A percentile compares a stretch with the other conserved stretches of the same genome.
These are phyloP conservation scores for Synchytrium microbalum DNA, from an alignment of 371 early-diverging fungal genomes.

Conservation along the genomic window DNA sequence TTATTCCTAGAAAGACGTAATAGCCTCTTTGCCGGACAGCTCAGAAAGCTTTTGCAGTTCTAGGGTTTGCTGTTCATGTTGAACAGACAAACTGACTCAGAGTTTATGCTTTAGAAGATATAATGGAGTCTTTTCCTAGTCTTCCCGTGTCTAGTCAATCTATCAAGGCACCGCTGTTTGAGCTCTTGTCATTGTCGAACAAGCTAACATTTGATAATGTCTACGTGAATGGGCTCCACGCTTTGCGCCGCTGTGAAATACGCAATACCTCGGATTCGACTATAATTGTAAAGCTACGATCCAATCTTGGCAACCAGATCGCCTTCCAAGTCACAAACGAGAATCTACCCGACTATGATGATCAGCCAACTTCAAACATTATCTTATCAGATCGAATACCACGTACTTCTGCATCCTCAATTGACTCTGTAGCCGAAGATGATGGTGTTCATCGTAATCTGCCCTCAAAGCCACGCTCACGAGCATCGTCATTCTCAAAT, in stretches of 20 bases:
- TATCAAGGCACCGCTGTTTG: constrained; percentile 17
- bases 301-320: constrained; percentile 72
- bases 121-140: too few relatives aligned
- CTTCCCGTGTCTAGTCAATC: too few relatives aligned
- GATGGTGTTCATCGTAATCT: not conserved
- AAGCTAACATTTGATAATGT: constrained; percentile 36
- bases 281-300: constrained; percentile 66
- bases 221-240: constrained; percentile 76
- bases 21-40: too few relatives aligned
- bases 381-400: too few relatives aligned
- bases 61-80: too few relatives aligned
- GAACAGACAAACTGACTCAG: too few relatives aligned
- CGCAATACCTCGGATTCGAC: constrained; percentile 53
- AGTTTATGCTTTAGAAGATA: too few relatives aligned
- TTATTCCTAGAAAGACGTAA: too few relatives aligned
- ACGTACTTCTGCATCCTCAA: not conserved
- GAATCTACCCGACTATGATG: constrained; percentile 43
- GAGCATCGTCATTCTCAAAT: constrained; percentile 31
- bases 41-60: too few relatives aligned
- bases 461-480: constrained; percentile 52
- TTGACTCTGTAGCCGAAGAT: not conserved
- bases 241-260: constrained; percentile 63
- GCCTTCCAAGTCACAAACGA: constrained; percentile 84
- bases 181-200: constrained; percentile 20
- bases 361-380: not conserved